Percentiles rank a stretch among this genome's conserved stretches.
Conservation (phyloP, 1,139 yeast genomes). For the Diutina pseudorugosa region DNA sequence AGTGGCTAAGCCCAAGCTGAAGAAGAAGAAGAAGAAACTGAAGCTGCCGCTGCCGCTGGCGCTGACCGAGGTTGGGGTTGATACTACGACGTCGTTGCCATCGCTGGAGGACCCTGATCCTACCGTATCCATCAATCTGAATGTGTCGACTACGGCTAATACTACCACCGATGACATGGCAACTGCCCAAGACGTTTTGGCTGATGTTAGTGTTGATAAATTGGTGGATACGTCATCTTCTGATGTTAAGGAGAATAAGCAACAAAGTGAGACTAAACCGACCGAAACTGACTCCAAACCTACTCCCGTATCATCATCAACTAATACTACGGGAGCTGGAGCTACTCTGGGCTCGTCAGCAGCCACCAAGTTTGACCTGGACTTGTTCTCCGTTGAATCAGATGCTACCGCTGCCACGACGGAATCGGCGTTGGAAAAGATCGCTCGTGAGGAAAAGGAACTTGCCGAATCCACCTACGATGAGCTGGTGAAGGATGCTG, state of each 20-base stretch:
- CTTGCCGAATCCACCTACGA: background rate
- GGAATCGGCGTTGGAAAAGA: background rate
- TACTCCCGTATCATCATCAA: no score
- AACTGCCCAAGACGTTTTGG: no score
- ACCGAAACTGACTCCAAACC: no score
- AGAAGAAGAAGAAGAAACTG: constrained; percentile 6
- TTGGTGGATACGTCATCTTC: no score
- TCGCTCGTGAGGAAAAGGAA: background rate
- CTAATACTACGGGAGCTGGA: background rate
- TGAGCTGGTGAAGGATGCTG: background rate
- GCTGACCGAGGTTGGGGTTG: background rate
- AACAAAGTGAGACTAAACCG: no score
- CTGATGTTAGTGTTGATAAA: no score
- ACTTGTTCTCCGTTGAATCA: background rate
- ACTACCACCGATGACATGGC: background rate
- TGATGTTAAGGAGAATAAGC: no score
- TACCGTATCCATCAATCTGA: background rate
- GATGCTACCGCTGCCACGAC: background rate
- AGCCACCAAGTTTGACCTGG: background rate
- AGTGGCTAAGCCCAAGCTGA: background rate
- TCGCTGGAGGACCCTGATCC: background rate
- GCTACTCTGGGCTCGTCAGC: background rate
- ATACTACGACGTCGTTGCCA: background rate
- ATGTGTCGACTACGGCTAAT: background rate
- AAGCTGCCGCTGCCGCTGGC: constrained; percentile 5